Percentiles rank a stretch among this genome's conserved stretches.
phyloP scores from a whole-genome alignment of 2,329 filamentous ascomycete species.

The Cercospora sp. region DNA sequence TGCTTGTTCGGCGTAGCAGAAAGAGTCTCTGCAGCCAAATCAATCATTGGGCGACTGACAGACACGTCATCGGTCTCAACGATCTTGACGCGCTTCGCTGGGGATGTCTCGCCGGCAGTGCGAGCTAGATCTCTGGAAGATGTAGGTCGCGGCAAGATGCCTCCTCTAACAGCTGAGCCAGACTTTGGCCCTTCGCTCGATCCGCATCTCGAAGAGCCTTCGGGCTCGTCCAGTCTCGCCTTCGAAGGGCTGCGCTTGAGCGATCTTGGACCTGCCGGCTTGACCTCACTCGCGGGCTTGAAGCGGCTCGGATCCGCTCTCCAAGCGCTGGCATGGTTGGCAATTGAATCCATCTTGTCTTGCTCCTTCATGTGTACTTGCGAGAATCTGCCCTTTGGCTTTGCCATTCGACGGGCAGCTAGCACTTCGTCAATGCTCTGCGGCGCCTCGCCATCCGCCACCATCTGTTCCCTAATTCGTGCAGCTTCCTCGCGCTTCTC shows the following conservation, averaged over 20 bases:
- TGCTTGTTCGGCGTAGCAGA: slow-evolving; percentile 44
- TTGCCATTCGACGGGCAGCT: slow-evolving; percentile 69
- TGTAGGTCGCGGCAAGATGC: slow-evolving; percentile 32
- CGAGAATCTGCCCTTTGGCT: slow-evolving; percentile 81
- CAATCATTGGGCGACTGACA: slow-evolving; percentile 58
- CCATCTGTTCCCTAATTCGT: slow-evolving; percentile 68
- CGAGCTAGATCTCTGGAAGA: slow-evolving; percentile 27
- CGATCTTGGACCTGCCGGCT: slow-evolving; percentile 37
- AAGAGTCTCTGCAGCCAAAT: slow-evolving; percentile 46
- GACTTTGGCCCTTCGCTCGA: slow-evolving; percentile 26
- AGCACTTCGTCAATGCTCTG: slow-evolving; percentile 44
- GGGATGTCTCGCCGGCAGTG: slow-evolving; percentile 42
- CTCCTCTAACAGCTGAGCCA: slow-evolving; percentile 27
- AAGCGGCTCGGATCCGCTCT: slow-evolving; percentile 42
- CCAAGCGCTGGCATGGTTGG: slow-evolving; percentile 78
- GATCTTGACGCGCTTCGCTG: slow-evolving; percentile 64
- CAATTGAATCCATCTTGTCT: slow-evolving; percentile 97
- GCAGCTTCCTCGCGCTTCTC: slow-evolving; percentile 72
- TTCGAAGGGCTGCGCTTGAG: slow-evolving; percentile 60
- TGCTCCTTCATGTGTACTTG: slow-evolving; percentile 84
- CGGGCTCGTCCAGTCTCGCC: slow-evolving; percentile 60
- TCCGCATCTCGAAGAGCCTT: slow-evolving; percentile 20
- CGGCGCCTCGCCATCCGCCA: slow-evolving; percentile 59
- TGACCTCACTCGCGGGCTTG: slow-evolving; percentile 13
- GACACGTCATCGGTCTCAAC: slow-evolving; percentile 69